Evolutionary conservation across 495 filamentous ascomycete genomes (phyloP).

Genomic region (Cryomyces antarcticus): DNA sequence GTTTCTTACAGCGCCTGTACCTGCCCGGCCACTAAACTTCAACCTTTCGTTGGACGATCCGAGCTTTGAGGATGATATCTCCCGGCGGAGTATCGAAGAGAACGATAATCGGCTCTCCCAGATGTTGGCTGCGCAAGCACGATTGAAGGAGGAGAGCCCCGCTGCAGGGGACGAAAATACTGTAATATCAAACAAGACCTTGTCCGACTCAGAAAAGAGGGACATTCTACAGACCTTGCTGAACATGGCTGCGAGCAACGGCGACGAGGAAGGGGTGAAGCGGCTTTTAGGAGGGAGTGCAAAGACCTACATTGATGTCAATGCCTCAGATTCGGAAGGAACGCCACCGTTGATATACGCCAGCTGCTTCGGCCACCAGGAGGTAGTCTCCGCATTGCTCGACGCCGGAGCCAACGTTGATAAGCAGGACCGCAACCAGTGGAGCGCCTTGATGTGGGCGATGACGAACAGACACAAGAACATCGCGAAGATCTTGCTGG

Average conservation of each 20-base stretch:
- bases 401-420: slow-evolving; percentile 81
- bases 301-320: slow-evolving; percentile 62
- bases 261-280: slow-evolving; percentile 62
- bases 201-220: slow-evolving; percentile 59
- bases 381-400: slow-evolving; percentile 66
- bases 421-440: slow-evolving; percentile 83
- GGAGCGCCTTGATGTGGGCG: slow-evolving; percentile 98
- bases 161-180: slow-evolving; percentile 59
- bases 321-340: slow-evolving; percentile 83
- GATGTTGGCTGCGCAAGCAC: slow-evolving; percentile 88
- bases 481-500: slow-evolving; percentile 78
- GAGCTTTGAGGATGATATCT: slow-evolving; percentile 37
- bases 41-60: slow-evolving; percentile 65
- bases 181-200: slow-evolving; percentile 48
- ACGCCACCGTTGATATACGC: slow-evolving; percentile 92
- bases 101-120: slow-evolving; percentile 78
- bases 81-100: slow-evolving; percentile 45
- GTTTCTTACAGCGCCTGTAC: slow-evolving; percentile 68
- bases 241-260: slow-evolving; percentile 94
- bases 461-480: slow-evolving; percentile 96
- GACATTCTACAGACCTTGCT: slow-evolving; percentile 66
- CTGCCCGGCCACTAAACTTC: slow-evolving; percentile 66
- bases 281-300: slow-evolving; percentile 59
- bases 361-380: slow-evolving; percentile 95
- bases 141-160: slow-evolving; percentile 50